Evolutionary conservation across 2,329 filamentous ascomycete genomes (phyloP), one percentile per base, ranked within the genome.

Genomic region (Aspergillus tubingensis): DNA sequence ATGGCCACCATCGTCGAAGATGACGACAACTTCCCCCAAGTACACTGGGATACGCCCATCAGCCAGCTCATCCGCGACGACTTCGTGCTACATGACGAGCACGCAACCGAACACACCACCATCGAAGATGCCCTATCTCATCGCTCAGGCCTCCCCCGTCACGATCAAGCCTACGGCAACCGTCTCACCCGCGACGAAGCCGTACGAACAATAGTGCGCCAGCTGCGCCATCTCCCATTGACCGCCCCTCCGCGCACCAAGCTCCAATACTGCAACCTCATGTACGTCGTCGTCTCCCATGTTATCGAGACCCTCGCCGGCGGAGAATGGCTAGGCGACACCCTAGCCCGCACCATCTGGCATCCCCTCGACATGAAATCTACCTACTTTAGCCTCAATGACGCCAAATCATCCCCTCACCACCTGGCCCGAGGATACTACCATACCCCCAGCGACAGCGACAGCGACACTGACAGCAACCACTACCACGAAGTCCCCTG

Each of bases 211-310:
- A 68, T 76, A 41, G 74, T 78, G 15, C 72, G 75, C 25, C 72
- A 68, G 36, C 66, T 85, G 55, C 76, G 80, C 3, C 67, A 83
- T 64, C 71, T 84, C 4, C 77, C 74, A 2, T 68, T 80, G 39
- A 77, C 71, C 7, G 70, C 72, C 5, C 64, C 77, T 27, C 70
- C 81, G 17, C 75, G 82, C 11, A 78, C 77, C 0, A 71, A 66
- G 10, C 82, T 69, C 52, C 77, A 82, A 62, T 86, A 86, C 70
- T 80, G 77, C 73, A 86, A 86, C 66, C 70, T 82, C 21, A 82
- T 85, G 79, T 86, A 76, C 67, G 76, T 79, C 38, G 78, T 78
- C 1, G 78, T 80, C 0, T 72, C 78, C n/a, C 77, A 84, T 65
- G 72, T 76, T 3, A 67, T 83, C 7, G 77, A 85, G 68, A 77